Percentiles rank a stretch among this genome's conserved stretches.
These are phyloP conservation scores for Chrysophaeum taylorii DNA, from an alignment of 352 stramenopile genomes.

Conservation along the genomic window DNA sequence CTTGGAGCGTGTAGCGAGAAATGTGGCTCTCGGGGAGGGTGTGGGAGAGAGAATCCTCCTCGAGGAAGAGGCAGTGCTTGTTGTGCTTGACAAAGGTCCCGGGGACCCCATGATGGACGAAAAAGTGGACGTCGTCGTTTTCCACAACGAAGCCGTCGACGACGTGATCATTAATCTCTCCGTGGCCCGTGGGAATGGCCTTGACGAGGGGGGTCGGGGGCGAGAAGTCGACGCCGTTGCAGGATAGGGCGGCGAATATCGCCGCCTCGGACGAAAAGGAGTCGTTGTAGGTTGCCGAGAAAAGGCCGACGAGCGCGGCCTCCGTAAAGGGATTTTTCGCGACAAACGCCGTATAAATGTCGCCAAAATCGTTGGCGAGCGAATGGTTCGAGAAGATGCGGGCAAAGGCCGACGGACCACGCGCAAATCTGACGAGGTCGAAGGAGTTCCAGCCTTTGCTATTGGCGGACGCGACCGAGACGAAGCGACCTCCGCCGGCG, in stretches of 20 bases:
- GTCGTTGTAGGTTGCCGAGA: background rate
- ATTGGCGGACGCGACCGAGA: too few relatives aligned
- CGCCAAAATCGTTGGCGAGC: too few relatives aligned
- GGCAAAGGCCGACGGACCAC: too few relatives aligned
- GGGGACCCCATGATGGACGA: conserved; percentile 4
- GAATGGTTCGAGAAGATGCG: too few relatives aligned
- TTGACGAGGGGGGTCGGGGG: background rate
- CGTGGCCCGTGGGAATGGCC: background rate
- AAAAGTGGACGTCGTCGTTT: background rate
- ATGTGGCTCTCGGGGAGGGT: too few relatives aligned
- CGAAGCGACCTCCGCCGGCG: background rate
- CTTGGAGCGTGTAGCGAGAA: too few relatives aligned
- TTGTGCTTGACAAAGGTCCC: background rate
- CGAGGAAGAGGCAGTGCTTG: too few relatives aligned
- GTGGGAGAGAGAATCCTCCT: too few relatives aligned
- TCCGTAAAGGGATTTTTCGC: background rate
- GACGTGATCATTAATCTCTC: background rate
- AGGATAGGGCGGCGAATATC: background rate
- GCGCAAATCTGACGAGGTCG: background rate
- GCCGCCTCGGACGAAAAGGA: background rate
- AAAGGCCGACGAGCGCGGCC: background rate
- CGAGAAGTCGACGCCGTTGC: conserved; percentile 8
- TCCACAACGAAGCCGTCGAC: background rate
- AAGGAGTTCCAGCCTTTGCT: too few relatives aligned
- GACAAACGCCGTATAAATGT: background rate